phyloP scores from a whole-genome alignment of 2,329 filamentous ascomycete species.

The Arthroderma sp. region DNA sequence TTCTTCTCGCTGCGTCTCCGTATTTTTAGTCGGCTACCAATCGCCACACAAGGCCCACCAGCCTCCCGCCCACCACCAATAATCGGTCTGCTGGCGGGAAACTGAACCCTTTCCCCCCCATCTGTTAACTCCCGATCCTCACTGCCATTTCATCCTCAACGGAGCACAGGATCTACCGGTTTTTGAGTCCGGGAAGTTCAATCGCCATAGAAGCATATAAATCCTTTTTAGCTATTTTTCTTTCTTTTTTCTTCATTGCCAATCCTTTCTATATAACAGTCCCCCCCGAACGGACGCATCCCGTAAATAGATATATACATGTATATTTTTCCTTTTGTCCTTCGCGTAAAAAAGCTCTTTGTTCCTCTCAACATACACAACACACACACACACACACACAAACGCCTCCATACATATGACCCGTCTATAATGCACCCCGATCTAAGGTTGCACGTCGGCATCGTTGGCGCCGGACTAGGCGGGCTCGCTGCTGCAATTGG shows the following conservation, averaged over 20 bases:
- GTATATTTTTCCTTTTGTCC: neutral
- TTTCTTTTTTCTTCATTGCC: neutral
- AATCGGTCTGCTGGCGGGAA: neutral
- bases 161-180: neutral
- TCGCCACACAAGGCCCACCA: neutral
- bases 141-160: neutral
- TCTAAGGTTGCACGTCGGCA: constrained; percentile 7
- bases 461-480: constrained; percentile 15
- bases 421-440: neutral
- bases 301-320: neutral
- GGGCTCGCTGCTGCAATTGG: constrained; percentile 14
- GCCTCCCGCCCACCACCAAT: neutral
- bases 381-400: constrained; percentile 3
- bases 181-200: too few relatives aligned
- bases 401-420: neutral
- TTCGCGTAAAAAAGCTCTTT: neutral
- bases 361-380: neutral
- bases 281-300: neutral
- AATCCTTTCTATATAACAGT: neutral
- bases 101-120: neutral
- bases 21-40: neutral
- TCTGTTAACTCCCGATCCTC: neutral
- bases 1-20: neutral
- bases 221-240: neutral
- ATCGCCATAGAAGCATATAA: too few relatives aligned